phyloP scores from a whole-genome alignment of 1,284 basidiomycete species.

The Puccinia coronata region DNA sequence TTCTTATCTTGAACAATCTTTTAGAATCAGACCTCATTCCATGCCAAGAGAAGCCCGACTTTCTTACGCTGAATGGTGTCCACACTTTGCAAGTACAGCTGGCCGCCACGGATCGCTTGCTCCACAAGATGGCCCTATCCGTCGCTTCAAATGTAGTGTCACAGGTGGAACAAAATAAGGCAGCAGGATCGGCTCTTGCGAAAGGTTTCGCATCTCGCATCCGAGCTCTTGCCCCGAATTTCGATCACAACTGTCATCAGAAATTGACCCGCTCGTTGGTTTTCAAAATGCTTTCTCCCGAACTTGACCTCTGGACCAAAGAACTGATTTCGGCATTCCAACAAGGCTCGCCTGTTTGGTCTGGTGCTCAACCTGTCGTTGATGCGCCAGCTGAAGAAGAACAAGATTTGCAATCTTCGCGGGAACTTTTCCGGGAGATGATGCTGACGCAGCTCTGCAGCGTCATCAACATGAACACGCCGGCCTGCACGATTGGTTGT shows the following conservation, averaged over 20 bases:
- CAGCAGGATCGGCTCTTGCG: constrained; percentile 19
- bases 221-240: not conserved
- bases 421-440: not conserved
- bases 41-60: constrained; percentile 19
- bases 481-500: not conserved
- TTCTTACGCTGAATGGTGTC: constrained; percentile 20
- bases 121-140: constrained; percentile 36
- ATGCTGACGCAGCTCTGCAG: constrained; percentile 31
- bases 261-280: constrained; percentile 18
- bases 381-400: not conserved
- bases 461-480: constrained; percentile 18
- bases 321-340: constrained; percentile 33
- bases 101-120: constrained; percentile 23
- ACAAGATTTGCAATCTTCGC: not conserved
- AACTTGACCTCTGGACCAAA: constrained; percentile 28
- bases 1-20: constrained; percentile 22
- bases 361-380: not conserved
- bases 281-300: constrained; percentile 6
- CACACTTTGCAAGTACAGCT: constrained; percentile 25
- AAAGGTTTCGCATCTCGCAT: constrained; percentile 23
- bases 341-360: constrained; percentile 20
- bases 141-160: constrained; percentile 9
- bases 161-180: constrained; percentile 1
- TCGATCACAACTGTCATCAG: constrained; percentile 10
- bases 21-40: constrained; percentile 13